These are phyloP conservation scores for Emergomyces africanus DNA, from an alignment of 2,329 filamentous ascomycete genomes.

Conservation along the genomic window DNA sequence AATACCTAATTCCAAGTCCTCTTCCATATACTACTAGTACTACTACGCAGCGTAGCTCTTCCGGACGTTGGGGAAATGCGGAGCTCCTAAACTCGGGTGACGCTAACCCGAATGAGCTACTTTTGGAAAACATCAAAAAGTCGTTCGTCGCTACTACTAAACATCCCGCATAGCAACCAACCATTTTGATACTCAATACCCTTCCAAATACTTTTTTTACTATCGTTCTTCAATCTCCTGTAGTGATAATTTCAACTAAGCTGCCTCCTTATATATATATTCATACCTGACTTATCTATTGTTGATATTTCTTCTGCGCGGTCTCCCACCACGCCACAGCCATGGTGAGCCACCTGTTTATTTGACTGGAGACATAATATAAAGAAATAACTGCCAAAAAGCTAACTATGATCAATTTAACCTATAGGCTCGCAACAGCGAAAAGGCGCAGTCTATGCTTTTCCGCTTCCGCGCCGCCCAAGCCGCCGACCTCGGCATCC, in stretches of 20 bases:
- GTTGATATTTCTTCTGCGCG: background rate
- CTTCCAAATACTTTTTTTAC: background rate
- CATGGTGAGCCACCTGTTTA: slow-evolving; percentile 3
- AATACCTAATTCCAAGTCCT: background rate
- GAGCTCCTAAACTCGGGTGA: background rate
- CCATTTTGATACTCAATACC: background rate
- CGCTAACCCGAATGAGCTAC: background rate
- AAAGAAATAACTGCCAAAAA: background rate
- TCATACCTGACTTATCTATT: background rate
- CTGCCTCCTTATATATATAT: background rate
- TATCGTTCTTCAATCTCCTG: background rate
- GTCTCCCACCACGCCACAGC: background rate
- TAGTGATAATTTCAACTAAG: background rate
- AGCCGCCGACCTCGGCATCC: slow-evolving; percentile 88
- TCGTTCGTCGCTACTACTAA: no score
- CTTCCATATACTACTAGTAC: no score
- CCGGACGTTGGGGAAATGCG: background rate
- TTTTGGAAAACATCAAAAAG: background rate
- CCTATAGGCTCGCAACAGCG: slow-evolving; percentile 79
- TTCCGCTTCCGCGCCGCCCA: slow-evolving; percentile 98
- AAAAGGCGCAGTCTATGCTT: slow-evolving; percentile 99
- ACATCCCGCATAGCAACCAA: background rate
- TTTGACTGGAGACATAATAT: background rate
- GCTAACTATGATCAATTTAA: background rate
- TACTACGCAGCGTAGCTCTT: no score